These are phyloP conservation scores for Phlyctochytrium arcticum DNA, from an alignment of 192 early-diverging fungal genomes.

Conservation along the genomic window DNA sequence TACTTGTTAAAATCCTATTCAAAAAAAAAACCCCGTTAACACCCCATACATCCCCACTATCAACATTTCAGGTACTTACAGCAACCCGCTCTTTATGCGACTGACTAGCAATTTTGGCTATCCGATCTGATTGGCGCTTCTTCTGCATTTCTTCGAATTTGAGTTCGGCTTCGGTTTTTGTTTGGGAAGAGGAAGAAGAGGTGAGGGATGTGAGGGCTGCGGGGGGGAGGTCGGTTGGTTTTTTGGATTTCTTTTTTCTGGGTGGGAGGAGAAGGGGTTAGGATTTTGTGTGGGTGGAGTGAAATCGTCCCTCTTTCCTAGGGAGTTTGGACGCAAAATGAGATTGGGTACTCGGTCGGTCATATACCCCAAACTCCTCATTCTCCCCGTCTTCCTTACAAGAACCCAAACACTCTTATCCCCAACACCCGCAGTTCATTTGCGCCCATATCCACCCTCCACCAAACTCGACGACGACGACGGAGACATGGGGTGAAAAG, in stretches of 20 bases:
- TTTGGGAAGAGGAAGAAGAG: too few relatives aligned
- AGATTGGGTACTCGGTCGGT: too few relatives aligned
- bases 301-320: not conserved
- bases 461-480: too few relatives aligned
- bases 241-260: slow-evolving; percentile 30
- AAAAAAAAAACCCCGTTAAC: not conserved
- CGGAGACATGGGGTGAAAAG: too few relatives aligned
- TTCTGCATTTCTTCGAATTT: slow-evolving; percentile 66
- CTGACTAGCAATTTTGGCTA: slow-evolving; percentile 57
- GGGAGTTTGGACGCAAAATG: too few relatives aligned
- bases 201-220: not conserved
- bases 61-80: too few relatives aligned
- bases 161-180: slow-evolving; percentile 66
- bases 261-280: not conserved
- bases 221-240: not conserved
- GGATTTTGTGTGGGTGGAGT: not conserved
- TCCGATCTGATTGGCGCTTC: slow-evolving; percentile 67
- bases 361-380: too few relatives aligned
- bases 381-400: too few relatives aligned
- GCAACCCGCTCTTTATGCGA: slow-evolving; percentile 76
- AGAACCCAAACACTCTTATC: too few relatives aligned
- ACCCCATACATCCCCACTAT: not conserved
- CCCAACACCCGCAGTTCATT: too few relatives aligned
- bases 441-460: too few relatives aligned
- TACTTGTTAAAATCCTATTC: slow-evolving; percentile 66